Evolutionary conservation across 495 filamentous ascomycete genomes (phyloP), one percentile per base, ranked within the genome.

Genomic region (Margaritispora aquatica): DNA sequence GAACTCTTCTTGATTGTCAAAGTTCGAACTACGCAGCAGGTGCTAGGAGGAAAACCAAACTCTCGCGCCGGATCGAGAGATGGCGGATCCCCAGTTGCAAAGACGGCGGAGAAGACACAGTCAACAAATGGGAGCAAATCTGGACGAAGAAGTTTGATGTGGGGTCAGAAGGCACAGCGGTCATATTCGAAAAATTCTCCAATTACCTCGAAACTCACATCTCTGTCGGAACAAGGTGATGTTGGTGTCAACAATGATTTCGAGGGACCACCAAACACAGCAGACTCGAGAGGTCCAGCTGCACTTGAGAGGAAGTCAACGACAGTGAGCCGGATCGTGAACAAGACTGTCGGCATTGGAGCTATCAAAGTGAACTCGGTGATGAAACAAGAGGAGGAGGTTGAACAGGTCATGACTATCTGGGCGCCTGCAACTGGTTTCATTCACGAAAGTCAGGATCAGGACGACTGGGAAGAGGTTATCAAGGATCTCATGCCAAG

Each of bases 1-100:
- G 83, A 92, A 50, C 69, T 97, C 26, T 97, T 87, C 67, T 76
- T 97, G 0, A 84, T 96, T n/a, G 87, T 92, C 53, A 88, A 88
- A 60, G 81, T 96, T 26, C 83, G 89, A 26, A 81, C 84, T 7
- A 74, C 80, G 13, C 81, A 88, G 59, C 75, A 80, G 41, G 70
- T 84, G 2, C 51, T 70, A 9, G 66, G 69, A 20, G 78, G 77
- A 48, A 80, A 78, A 65, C 79, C 26, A 67, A 74, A 53, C 1
- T 66, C 63, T 1, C 54, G 66, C n/a, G 26, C 31, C 15, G 31
- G 7, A n/a, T 55, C 55, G 0, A 21, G 62, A 54, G 62, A 63
- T 55, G 55, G 46, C 0, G 50, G 24, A 17, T 9, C 36, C 8
- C 29, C 49, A n/a, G 47, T 36, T n/a, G 11, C 27, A 1, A 24